Percentiles rank a stretch among this genome's conserved stretches.
Evolutionary conservation across 768 basidiomycete species (phyloP).

Genomic region (Terana coerulea): DNA sequence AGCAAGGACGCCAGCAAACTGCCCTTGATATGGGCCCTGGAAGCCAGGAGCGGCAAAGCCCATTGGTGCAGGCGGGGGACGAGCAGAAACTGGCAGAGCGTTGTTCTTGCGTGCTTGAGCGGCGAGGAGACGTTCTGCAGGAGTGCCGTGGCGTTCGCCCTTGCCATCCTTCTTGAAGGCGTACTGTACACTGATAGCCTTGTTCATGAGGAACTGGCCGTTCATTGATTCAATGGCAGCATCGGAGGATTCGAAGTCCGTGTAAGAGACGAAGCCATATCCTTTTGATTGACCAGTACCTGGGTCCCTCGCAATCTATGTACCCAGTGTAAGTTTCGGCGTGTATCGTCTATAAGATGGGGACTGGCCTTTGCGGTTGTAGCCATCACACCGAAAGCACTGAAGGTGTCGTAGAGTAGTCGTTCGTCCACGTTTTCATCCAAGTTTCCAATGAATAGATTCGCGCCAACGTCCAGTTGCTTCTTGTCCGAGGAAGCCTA

Average conservation of each 20-base stretch:
- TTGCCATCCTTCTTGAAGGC: conserved; percentile 99
- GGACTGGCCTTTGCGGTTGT: conserved; percentile 78
- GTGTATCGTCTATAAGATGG: neutral
- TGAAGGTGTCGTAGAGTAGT: conserved; percentile 91
- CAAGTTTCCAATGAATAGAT: conserved; percentile 93
- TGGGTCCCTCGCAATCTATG: conserved; percentile 88
- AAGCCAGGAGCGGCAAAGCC: conserved; percentile 69
- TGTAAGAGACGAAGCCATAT: conserved; percentile 96
- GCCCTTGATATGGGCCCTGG: conserved; percentile 82
- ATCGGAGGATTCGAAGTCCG: conserved; percentile 96
- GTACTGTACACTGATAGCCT: conserved; percentile 94
- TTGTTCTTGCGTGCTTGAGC: conserved; percentile 96
- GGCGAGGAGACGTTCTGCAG: conserved; percentile 94
- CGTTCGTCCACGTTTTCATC: conserved; percentile 96
- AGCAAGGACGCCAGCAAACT: conserved; percentile 87
- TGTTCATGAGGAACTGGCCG: conserved; percentile 96
- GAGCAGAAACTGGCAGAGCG: conserved; percentile 72
- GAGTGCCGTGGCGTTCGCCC: conserved; percentile 94
- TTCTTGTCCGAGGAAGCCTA: conserved; percentile 98
- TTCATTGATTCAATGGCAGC: conserved; percentile 97
- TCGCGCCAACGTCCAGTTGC: conserved; percentile 96
- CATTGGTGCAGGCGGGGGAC: conserved; percentile 74
- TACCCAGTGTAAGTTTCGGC: conserved; percentile 1
- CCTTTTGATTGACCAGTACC: conserved; percentile 85
- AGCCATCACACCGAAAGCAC: conserved; percentile 90